Evolutionary conservation across 768 basidiomycete species (phyloP), one percentile per base, ranked within the genome.

Genomic region (Nidularia pulvinata): DNA sequence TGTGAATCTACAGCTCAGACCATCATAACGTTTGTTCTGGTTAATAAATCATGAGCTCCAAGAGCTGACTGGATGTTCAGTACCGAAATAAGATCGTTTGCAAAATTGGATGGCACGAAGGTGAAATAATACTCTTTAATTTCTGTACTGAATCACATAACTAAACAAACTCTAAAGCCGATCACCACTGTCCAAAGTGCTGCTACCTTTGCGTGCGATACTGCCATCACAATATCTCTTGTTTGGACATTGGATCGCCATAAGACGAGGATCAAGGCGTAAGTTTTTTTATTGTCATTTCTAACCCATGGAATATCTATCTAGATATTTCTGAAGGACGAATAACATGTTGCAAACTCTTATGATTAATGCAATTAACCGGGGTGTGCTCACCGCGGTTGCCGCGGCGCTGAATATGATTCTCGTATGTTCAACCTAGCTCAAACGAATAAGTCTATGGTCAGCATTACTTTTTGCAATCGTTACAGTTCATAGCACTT

Each of bases 341-440:
- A 62, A 62, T 36, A 50, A 39, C 5, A 52, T 65, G 45, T 49
- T 65, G 30, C 55, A 55, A n/a, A 57, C 33, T 7, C 52, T 64
- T 5, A 62, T 60, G 52, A 55, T 62, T 34, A 57, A 57, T 33
- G 61, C 63, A 19, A 53, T 64, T 16, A 62, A 62, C 46, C 57
- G 63, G 7, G 63, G 63, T 1, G 46, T 59, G 11, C 36, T 60
- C n/a, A 64, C 63, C 7, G 59, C 59, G 10, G 19, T 62, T 1
- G 53, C 51, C 36, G 59, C 61, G 4, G 49, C 51, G 4, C 33
- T 64, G 7, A 60, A 61, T 45, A 46, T 64, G 36, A 54, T 64
- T 48, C 49, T 64, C 30, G 62, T 58, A 7, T 46, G 56, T 47
- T 14, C 32, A 16, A 14, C 46, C 13, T 25, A 7, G n/a, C 16